Base-by-base conservation (phyloP, 257 asterid species). In the Knoxia roxburghii region DNA sequence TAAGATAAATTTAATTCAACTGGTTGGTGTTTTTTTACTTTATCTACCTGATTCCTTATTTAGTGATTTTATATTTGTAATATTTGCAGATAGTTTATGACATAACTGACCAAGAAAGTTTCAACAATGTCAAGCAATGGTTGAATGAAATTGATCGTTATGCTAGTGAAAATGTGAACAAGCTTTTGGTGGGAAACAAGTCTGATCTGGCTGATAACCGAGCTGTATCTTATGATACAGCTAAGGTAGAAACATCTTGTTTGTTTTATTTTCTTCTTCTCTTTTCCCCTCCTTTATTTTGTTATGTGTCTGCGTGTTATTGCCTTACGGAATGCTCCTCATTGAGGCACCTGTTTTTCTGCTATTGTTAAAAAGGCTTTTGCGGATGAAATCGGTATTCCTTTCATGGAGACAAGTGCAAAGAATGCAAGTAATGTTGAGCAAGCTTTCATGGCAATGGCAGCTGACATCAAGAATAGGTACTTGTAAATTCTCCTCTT, bases 401-500 rank as follows among this genome's bases (percentile, higher is more conserved):
- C 96, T 10, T 84, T 89, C 82, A 69, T 89, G 87, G 94, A 89
- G 87, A 82, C 96, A 5, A 86, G 96, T 81, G 96, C 91, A 2
- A 89, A 86, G 74, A 76, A 68, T 72, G 83, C 96, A 61, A 77
- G 79, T 55, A 88, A 88, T 18, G 94, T 86, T 64, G 95, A 89
- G 69, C 87, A 89, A 78, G 92, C 95, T 74, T 89, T 89, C 90
- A 89, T 86, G 96, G 96, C 91, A 51, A 86, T 89, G 96, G 68
- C 95, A 39, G 77, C 89, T 40, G 88, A 84, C 49, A 83, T 89
- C 56, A 89, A 86, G 87, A 86, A 72, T 61, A 89, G 96, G 96
- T 89, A 63, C 52, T 40, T 69, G 18, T 20, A 37, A 21, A 72
- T 45, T 39, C 10, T 21, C 46, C 40, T 43, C 29, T 33, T 35